Percentiles rank a stretch among this genome's conserved stretches.
Conservation (phyloP, 2,329 filamentous ascomycete genomes). For the Aspergillus ibericus region DNA sequence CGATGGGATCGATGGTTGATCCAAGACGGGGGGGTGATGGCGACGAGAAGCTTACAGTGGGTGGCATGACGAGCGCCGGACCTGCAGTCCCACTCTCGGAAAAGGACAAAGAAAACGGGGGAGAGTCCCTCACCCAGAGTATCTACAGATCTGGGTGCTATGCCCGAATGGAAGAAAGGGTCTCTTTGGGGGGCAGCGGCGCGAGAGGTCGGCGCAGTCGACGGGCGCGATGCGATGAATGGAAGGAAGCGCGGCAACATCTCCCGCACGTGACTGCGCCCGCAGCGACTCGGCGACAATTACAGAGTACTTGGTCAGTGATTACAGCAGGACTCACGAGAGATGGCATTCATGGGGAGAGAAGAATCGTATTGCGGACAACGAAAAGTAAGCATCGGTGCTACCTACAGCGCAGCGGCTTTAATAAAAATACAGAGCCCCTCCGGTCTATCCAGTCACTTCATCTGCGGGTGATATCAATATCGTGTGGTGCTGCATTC, state of each 20-base stretch:
- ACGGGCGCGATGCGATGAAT: slow-evolving; percentile 2
- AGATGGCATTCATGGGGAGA: neutral
- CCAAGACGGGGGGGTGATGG: neutral
- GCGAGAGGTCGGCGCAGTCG: neutral
- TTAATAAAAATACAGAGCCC: slow-evolving; percentile 25
- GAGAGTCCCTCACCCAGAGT: neutral
- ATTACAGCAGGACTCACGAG: too few species aligned
- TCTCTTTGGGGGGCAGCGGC: too few species aligned
- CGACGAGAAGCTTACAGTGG: slow-evolving; percentile 32
- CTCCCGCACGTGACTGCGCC: neutral
- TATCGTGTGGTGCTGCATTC: slow-evolving; percentile 9
- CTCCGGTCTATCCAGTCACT: slow-evolving; percentile 14
- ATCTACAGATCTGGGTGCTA: neutral
- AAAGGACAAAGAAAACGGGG: slow-evolving; percentile 3
- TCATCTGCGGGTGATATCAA: slow-evolving; percentile 8
- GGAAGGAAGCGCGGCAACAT: neutral
- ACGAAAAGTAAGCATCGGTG: slow-evolving; percentile 6
- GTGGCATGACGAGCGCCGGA: slow-evolving; percentile 31
- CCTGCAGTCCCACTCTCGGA: slow-evolving; percentile 8
- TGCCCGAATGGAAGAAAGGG: slow-evolving; percentile 2
- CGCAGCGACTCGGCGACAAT: neutral
- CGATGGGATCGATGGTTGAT: neutral
- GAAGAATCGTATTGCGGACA: slow-evolving; percentile 9
- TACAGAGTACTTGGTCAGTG: neutral
- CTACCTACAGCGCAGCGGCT: slow-evolving; percentile 15